A percentile compares a stretch with the other conserved stretches of the same genome.
Evolutionary conservation across 2,329 filamentous ascomycete genomes (phyloP).

Genomic region (Lasiodiplodia citricola): DNA sequence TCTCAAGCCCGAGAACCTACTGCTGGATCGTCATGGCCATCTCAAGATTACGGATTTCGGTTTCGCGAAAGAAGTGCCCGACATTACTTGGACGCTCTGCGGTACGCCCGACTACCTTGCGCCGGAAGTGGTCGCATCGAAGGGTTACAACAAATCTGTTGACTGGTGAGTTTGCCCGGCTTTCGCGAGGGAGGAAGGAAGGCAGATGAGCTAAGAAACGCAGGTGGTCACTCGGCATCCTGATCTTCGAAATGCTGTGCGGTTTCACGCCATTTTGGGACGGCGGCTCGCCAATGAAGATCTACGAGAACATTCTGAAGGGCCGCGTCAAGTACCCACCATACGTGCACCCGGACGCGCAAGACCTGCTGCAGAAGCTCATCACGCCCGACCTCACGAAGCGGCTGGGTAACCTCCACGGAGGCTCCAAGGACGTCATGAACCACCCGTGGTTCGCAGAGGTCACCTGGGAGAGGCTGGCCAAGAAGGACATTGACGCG

Average conservation of each 20-base stretch:
- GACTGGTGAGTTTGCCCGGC: slow-evolving; percentile 75
- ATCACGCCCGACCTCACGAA: slow-evolving; percentile 97
- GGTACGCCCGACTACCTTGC: slow-evolving; percentile 97
- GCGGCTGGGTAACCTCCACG: slow-evolving; percentile 90
- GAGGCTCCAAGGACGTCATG: slow-evolving; percentile 90
- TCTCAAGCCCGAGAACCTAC: slow-evolving; percentile 91
- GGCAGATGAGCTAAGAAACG: slow-evolving; percentile 24
- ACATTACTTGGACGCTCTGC: slow-evolving; percentile 99
- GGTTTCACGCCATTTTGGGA: slow-evolving; percentile 99
- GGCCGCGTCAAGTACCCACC: slow-evolving; percentile 95
- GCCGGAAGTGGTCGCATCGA: slow-evolving; percentile 97
- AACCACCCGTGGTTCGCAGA: slow-evolving; percentile 95
- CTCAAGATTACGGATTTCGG: slow-evolving; percentile 98
- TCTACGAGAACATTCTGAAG: slow-evolving; percentile 98
- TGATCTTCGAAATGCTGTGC: slow-evolving; percentile 99
- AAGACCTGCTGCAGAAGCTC: slow-evolving; percentile 87
- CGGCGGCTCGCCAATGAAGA: slow-evolving; percentile 95
- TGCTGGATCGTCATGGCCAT: slow-evolving; percentile 90
- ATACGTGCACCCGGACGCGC: slow-evolving; percentile 93
- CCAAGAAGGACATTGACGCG: slow-evolving; percentile 96
- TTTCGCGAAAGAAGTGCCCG: slow-evolving; percentile 96
- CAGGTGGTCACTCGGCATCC: slow-evolving; percentile 97
- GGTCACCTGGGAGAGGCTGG: slow-evolving; percentile 94
- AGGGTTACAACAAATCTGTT: slow-evolving; percentile 99
- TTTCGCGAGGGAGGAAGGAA: slow-evolving; percentile 24